These are phyloP conservation scores for Stentor coeruleus DNA, from an alignment of 73 alveolate species.

Conservation along the genomic window DNA sequence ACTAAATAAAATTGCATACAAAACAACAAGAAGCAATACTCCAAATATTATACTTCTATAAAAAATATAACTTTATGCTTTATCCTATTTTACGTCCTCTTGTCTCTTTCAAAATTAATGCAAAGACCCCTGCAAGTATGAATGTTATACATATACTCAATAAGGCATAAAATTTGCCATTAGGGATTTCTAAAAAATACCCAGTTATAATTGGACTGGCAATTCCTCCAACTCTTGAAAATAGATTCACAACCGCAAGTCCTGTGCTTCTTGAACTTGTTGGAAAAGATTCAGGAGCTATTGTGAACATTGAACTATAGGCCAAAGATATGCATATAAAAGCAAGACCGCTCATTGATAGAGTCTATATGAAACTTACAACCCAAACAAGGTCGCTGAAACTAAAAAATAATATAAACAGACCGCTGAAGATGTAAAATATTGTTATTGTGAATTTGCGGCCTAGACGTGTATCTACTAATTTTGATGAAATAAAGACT, in stretches of 20 bases:
- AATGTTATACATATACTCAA: no score
- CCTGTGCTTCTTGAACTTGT: neutral
- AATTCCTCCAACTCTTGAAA: slow-evolving; percentile 5
- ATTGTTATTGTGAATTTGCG: neutral
- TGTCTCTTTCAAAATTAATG: no score
- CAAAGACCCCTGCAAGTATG: no score
- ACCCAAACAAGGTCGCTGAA: neutral
- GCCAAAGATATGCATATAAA: neutral
- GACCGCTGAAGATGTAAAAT: neutral
- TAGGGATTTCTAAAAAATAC: neutral
- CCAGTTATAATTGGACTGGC: neutral
- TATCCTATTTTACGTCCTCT: no score
- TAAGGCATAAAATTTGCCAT: no score
- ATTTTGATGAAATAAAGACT: neutral
- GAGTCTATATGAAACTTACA: neutral
- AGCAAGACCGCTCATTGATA: neutral
- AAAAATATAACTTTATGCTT: no score
- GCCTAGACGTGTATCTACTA: neutral
- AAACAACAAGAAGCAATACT: no score
- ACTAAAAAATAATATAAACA: neutral
- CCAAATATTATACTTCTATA: no score
- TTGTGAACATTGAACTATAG: neutral
- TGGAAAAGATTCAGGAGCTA: slow-evolving; percentile 5
- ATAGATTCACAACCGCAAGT: neutral
- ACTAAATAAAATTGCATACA: no score